Conservation (phyloP, 371 early-diverging fungal genomes). For the Mortierella sp. region DNA sequence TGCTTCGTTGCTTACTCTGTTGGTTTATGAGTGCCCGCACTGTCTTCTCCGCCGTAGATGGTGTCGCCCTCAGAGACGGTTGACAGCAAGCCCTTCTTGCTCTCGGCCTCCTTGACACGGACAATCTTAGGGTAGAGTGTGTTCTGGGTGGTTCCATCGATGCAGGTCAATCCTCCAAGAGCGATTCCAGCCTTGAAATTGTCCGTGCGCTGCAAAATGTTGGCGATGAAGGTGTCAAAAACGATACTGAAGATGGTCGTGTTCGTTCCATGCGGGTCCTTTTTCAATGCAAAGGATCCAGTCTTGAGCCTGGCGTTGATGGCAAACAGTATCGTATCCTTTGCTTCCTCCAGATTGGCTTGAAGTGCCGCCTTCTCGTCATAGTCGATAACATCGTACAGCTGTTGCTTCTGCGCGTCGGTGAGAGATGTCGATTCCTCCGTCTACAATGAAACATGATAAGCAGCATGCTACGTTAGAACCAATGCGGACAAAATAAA, state of each 20-base stretch:
- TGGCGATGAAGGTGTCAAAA: slow-evolving; percentile 75
- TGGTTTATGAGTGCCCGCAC: neutral
- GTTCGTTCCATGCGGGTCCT: slow-evolving; percentile 71
- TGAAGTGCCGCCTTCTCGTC: slow-evolving; percentile 83
- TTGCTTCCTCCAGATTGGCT: slow-evolving; percentile 78
- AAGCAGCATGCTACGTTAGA: neutral
- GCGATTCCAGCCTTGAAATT: slow-evolving; percentile 80
- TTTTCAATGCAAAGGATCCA: slow-evolving; percentile 88
- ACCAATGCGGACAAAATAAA: neutral
- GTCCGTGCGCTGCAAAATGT: slow-evolving; percentile 75
- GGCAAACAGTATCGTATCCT: slow-evolving; percentile 82
- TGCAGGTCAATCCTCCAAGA: slow-evolving; percentile 83
- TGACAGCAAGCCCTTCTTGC: slow-evolving; percentile 40
- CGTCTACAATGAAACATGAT: slow-evolving; percentile 24
- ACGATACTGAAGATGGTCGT: slow-evolving; percentile 73
- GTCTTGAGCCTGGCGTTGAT: slow-evolving; percentile 81
- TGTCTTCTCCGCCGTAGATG: slow-evolving; percentile 41
- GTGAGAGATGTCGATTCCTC: slow-evolving; percentile 67
- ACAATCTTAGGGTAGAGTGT: slow-evolving; percentile 88
- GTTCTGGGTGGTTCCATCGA: slow-evolving; percentile 83
- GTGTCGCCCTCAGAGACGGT: slow-evolving; percentile 52
- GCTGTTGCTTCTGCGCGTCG: slow-evolving; percentile 85
- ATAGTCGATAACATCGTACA: slow-evolving; percentile 96
- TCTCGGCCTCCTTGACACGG: slow-evolving; percentile 79
- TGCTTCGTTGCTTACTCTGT: neutral